Evolutionary conservation across 2,329 filamentous ascomycete species (phyloP).

Genomic region (Verticillium albo-atrum): DNA sequence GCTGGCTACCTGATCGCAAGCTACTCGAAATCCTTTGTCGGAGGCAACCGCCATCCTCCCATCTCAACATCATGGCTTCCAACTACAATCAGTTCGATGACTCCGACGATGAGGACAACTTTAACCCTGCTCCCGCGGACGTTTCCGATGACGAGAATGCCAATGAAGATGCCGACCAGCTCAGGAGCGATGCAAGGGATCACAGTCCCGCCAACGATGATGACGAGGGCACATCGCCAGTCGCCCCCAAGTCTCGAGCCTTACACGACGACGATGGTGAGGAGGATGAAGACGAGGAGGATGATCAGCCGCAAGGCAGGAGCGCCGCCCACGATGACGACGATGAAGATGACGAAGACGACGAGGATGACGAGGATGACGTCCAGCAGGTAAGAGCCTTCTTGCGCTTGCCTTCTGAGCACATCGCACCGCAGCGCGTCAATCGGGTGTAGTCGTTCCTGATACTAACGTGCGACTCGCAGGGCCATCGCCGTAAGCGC

Average conservation of each 20-base stretch:
- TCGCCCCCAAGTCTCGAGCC: slow-evolving; percentile 13
- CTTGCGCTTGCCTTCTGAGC: not conserved
- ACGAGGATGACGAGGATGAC: slow-evolving; percentile 61
- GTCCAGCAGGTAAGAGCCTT: slow-evolving; percentile 54
- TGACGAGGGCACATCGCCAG: slow-evolving; percentile 33
- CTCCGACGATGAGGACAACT: slow-evolving; percentile 78
- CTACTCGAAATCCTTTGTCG: not conserved
- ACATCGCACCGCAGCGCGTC: not conserved
- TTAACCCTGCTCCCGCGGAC: slow-evolving; percentile 77
- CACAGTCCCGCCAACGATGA: slow-evolving; percentile 31
- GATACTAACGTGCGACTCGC: not conserved
- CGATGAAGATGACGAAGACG: slow-evolving; percentile 59
- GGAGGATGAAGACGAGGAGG: slow-evolving; percentile 31
- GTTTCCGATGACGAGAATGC: slow-evolving; percentile 66
- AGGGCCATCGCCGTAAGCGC: slow-evolving; percentile 75
- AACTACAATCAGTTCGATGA: slow-evolving; percentile 49
- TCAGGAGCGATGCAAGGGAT: slow-evolving; percentile 40
- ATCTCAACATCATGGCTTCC: slow-evolving; percentile 33
- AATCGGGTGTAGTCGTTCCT: too few relatives aligned
- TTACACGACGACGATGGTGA: slow-evolving; percentile 24
- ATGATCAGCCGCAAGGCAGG: slow-evolving; percentile 30
- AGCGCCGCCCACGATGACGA: slow-evolving; percentile 42
- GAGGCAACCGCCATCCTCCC: not conserved
- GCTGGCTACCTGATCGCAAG: not conserved
- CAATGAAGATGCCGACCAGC: slow-evolving; percentile 32